Base-by-base conservation (phyloP, 1,139 yeast genomes). In the Lodderomyces parapsilosis region DNA sequence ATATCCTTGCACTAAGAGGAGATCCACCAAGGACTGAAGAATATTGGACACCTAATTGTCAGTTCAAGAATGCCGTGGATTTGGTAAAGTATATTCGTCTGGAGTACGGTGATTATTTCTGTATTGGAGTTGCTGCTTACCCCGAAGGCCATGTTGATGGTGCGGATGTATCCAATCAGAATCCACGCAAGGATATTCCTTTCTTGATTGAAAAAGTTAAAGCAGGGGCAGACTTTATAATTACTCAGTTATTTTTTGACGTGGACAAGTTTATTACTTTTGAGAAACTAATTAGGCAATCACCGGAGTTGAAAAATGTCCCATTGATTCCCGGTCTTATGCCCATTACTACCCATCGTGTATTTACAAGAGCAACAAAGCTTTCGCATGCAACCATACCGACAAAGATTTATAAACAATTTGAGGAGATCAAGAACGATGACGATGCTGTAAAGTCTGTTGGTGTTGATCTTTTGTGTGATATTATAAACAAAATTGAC, bases 131-230 rank as follows among this genome's bases (percentile, higher is more conserved):
- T 7, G 96, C 96, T 3, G 96, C 93, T 1, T 91, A 91, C 62
- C 97, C 97, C 7, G 96, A 93, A 58, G 99, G 99, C 19, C 98
- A 93, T 64, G 90, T 87, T 36, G 95, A 88, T 49, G 89, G 91
- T 15, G 76, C 87, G 7, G 87, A 81, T 50, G 71, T 66, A 42
- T 65, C 78, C 5, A 67, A 70, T 34, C 96, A 88, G 60, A 76
- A 79, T 54, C 81, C 83, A 0, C 57, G 59, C 23, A 73, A 74
- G 40, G 96, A 90, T 60, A 59, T 89, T 42, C 89, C 91, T 6
- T 72, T 86, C 61, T 88, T 91, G 64, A 55, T 66, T 38, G 75
- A 70, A 46, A 73, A 73, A 51, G 65, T 74, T n/a, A 60, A 64
- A 45, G 76, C 77, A 1, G 78, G 78, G 8, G 78, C 76, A 6